Conservation (phyloP, 176 grass and related monocot genomes). For the Poa annua region DNA sequence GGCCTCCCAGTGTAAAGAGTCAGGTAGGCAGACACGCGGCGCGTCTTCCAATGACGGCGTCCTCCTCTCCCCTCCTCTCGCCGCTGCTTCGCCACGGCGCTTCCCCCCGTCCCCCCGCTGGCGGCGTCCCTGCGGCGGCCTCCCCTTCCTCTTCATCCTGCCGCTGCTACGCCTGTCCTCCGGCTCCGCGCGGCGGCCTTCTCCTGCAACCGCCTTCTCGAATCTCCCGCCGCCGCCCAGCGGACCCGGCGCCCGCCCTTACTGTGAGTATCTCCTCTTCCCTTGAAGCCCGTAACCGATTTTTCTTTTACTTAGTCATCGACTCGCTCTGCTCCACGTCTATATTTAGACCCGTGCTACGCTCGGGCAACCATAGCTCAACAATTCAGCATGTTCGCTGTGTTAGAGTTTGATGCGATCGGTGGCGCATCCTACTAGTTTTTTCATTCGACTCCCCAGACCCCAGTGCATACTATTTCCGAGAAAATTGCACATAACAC, state of each 20-base stretch:
- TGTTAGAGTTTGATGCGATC: constrained; percentile 6
- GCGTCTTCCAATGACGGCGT: constrained; percentile 38
- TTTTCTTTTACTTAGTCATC: neutral
- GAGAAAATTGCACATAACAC: too few relatives aligned
- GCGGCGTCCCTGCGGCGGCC: neutral
- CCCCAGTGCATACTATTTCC: neutral
- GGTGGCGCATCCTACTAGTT: neutral
- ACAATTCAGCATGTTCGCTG: neutral
- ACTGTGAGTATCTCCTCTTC: constrained; percentile 24
- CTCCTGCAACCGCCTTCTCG: neutral
- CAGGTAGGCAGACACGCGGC: neutral
- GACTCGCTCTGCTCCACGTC: neutral
- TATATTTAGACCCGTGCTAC: neutral
- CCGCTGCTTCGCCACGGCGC: neutral
- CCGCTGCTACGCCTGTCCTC: neutral
- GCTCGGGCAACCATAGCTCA: neutral
- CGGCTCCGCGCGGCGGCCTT: neutral
- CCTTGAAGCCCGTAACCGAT: neutral
- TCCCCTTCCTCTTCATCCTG: neutral
- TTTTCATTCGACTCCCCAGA: neutral
- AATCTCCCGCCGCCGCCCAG: neutral
- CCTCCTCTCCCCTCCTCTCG: constrained; percentile 4
- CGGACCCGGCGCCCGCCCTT: neutral
- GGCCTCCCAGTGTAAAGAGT: neutral
- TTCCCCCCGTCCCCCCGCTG: neutral